Conservation (phyloP, 345 rosid species). For the Gossypium stocksii region DNA sequence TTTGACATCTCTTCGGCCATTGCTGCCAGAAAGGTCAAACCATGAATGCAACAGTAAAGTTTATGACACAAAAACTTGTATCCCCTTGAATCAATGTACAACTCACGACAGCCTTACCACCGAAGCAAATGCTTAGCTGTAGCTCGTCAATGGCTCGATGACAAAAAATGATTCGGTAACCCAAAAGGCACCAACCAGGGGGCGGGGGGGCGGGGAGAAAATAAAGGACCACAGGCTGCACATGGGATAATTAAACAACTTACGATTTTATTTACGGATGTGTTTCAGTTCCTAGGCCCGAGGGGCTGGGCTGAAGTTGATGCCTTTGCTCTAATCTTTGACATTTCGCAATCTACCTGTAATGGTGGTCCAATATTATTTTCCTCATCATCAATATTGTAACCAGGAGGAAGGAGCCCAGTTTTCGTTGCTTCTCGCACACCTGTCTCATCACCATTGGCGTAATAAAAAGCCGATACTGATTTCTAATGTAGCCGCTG, state of each 20-base stretch:
- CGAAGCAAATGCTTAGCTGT: too few relatives aligned
- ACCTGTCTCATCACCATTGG: not conserved
- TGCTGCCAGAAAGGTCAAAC: too few relatives aligned
- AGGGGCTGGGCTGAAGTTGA: not conserved
- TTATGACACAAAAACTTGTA: too few relatives aligned
- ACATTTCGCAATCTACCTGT: conserved; percentile 4
- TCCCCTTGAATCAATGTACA: too few relatives aligned
- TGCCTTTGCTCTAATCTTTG: not conserved
- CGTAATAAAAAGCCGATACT: not conserved
- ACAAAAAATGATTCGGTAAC: not conserved
- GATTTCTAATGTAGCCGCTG: not conserved
- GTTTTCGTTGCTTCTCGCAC: not conserved
- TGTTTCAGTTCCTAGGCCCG: not conserved
- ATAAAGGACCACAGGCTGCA: conserved; percentile 1
- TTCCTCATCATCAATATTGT: not conserved
- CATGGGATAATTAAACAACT: not conserved
- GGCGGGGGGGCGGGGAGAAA: too few relatives aligned
- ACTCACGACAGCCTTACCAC: too few relatives aligned
- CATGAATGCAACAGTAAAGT: too few relatives aligned
- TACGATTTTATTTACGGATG: not conserved
- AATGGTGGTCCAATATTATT: not conserved
- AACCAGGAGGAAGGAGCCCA: not conserved
- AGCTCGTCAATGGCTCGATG: not conserved
- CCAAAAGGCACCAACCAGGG: not conserved
- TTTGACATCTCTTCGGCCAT: too few relatives aligned